A percentile compares a stretch with the other conserved stretches of the same genome.
Conservation (phyloP, 1,284 basidiomycete species). For the Fomitopsis pinicola region DNA sequence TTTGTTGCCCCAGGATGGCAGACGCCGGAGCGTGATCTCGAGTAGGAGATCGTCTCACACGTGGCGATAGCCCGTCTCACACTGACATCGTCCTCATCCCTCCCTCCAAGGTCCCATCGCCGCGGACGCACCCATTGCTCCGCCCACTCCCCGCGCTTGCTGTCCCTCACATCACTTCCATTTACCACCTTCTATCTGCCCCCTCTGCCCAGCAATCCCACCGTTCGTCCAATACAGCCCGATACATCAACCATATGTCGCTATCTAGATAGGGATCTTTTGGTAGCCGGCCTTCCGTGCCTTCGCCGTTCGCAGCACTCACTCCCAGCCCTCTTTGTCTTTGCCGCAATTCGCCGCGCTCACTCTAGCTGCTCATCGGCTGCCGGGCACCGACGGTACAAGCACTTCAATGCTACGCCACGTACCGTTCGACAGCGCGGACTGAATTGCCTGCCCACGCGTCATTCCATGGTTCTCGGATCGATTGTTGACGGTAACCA, state of each 20-base stretch:
- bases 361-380: neutral
- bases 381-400: neutral
- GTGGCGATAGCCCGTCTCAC: constrained; percentile 1
- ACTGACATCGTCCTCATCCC: neutral
- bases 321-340: neutral
- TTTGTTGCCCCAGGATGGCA: neutral
- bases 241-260: neutral
- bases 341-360: neutral
- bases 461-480: neutral
- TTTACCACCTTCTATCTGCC: neutral
- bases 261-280: constrained; percentile 1
- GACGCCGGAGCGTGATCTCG: neutral
- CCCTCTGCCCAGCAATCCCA: neutral
- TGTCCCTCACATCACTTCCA: neutral
- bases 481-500: neutral
- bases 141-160: neutral
- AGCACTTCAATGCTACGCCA: neutral
- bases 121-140: neutral
- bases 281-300: neutral
- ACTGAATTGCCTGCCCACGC: no score
- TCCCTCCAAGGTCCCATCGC: neutral
- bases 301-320: neutral
- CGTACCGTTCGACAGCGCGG: neutral
- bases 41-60: neutral
- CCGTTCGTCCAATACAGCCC: neutral